These are phyloP conservation scores for Candida gorgasii DNA, from an alignment of 805 yeast genomes.

Conservation along the genomic window DNA sequence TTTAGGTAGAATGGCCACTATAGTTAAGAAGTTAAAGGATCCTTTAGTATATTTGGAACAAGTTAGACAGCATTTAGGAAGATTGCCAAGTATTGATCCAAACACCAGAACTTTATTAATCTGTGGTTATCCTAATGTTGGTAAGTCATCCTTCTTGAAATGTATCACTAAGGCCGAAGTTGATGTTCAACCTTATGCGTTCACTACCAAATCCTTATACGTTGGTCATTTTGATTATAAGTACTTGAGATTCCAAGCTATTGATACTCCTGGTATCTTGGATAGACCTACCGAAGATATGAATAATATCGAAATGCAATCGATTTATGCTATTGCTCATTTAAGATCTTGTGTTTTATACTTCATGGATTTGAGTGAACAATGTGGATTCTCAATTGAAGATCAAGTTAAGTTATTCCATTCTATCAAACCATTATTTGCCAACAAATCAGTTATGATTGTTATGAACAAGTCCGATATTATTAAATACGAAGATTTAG, in stretches of 20 bases:
- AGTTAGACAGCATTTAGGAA: constrained; percentile 98
- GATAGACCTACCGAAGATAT: constrained; percentile 99
- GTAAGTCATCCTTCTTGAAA: constrained; percentile 92
- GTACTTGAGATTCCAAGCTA: constrained; percentile 96
- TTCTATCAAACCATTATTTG: constrained; percentile 94
- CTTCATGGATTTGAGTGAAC: constrained; percentile 98
- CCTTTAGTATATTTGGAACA: constrained; percentile 92
- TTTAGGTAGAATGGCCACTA: constrained; percentile 99
- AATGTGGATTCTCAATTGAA: constrained; percentile 97
- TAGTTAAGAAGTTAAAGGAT: constrained; percentile 91
- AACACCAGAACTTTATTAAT: constrained; percentile 95
- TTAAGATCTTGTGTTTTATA: constrained; percentile 93
- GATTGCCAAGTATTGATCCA: constrained; percentile 97
- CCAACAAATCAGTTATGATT: constrained; percentile 93
- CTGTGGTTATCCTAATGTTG: constrained; percentile 99
- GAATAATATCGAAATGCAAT: constrained; percentile 99
- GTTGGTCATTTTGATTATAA: constrained; percentile 99
- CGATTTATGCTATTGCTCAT: constrained; percentile 98
- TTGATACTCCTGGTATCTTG: constrained; percentile 98
- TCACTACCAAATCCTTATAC: constrained; percentile 94
- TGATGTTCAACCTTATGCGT: constrained; percentile 98
- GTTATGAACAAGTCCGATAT: constrained; percentile 96
- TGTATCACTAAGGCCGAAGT: constrained; percentile 97
- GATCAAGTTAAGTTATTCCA: constrained; percentile 97
- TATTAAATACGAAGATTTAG: constrained; percentile 80